Percentiles rank a stretch among this genome's conserved stretches.
These are phyloP conservation scores for Chrysanthemum seticuspe DNA, from an alignment of 129 eudicot genomes.

Conservation along the genomic window DNA sequence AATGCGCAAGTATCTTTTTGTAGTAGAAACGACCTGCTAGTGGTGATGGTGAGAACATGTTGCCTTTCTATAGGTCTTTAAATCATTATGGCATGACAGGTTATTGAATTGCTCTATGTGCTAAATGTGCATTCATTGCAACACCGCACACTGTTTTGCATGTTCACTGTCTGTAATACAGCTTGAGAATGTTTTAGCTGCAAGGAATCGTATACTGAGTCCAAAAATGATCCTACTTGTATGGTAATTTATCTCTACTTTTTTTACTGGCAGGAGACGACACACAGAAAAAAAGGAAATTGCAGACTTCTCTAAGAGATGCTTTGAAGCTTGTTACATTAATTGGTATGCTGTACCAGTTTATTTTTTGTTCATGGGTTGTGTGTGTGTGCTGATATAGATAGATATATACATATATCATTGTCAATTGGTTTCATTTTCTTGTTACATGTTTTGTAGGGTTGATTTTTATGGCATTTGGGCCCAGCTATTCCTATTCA, in stretches of 20 bases:
- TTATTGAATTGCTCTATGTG: neutral
- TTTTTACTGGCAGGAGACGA: conserved; percentile 53
- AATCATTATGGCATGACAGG: conserved; percentile 2
- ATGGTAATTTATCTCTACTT: neutral
- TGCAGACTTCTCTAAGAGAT: conserved; percentile 62
- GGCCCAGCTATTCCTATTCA: conserved; percentile 96
- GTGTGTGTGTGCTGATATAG: neutral
- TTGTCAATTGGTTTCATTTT: conserved; percentile 13
- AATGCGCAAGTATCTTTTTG: neutral
- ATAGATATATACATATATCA: neutral
- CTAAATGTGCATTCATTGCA: conserved; percentile 1
- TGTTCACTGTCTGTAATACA: conserved; percentile 5
- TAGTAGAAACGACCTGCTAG: conserved; percentile 7
- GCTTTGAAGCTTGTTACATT: conserved; percentile 89
- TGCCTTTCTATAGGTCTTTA: neutral
- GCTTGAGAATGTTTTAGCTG: neutral
- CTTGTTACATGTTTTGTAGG: conserved; percentile 38
- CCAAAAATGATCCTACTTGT: conserved; percentile 3
- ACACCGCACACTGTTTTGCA: neutral
- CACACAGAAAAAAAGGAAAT: conserved; percentile 48
- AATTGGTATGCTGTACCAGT: conserved; percentile 49
- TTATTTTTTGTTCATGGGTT: conserved; percentile 16
- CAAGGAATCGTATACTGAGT: neutral
- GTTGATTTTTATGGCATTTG: conserved; percentile 83
- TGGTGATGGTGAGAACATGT: neutral